A percentile compares a stretch with the other conserved stretches of the same genome.
Evolutionary conservation across 2,329 filamentous ascomycete genomes (phyloP).

Genomic region (Lasiodiplodia sp.): DNA sequence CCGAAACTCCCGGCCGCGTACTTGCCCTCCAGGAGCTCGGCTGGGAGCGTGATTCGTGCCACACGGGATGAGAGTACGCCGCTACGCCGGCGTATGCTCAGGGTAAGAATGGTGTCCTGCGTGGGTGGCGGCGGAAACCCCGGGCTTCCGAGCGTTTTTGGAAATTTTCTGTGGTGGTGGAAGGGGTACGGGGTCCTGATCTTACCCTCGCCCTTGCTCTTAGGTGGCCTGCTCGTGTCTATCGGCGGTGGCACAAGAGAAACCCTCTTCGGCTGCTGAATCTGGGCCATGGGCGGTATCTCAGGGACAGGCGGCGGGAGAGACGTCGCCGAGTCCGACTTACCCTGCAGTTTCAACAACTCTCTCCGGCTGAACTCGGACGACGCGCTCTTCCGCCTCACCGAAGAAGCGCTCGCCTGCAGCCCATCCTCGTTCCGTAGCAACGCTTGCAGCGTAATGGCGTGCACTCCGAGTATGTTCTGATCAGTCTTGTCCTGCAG

Average conservation of each 20-base stretch:
- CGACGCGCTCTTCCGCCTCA: slow-evolving; percentile 20
- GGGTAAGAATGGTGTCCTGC: slow-evolving; percentile 5
- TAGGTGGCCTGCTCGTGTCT: slow-evolving; percentile 4
- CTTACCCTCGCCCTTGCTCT: slow-evolving; percentile 1
- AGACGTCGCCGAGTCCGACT: slow-evolving; percentile 9
- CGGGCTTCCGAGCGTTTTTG: slow-evolving; percentile 23
- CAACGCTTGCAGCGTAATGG: slow-evolving; percentile 32
- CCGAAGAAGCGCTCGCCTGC: slow-evolving; percentile 17
- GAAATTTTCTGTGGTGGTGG: slow-evolving; percentile 16
- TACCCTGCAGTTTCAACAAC: neutral
- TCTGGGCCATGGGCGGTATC: slow-evolving; percentile 1
- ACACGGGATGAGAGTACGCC: slow-evolving; percentile 17
- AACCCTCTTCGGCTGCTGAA: slow-evolving; percentile 22
- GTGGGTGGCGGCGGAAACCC: neutral
- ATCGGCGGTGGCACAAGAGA: slow-evolving; percentile 23
- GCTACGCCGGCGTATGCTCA: slow-evolving; percentile 19
- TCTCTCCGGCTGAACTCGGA: slow-evolving; percentile 13
- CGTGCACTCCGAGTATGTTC: slow-evolving; percentile 30
- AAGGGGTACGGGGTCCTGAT: slow-evolving; percentile 28
- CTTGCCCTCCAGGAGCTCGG: neutral
- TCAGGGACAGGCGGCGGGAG: slow-evolving; percentile 11
- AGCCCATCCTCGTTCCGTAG: slow-evolving; percentile 26
- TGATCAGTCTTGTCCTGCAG: slow-evolving; percentile 22
- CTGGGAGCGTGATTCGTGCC: slow-evolving; percentile 21
- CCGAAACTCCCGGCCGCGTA: neutral